phyloP scores from a whole-genome alignment of 2,329 filamentous ascomycete species.

The Botrytis byssoidea region DNA sequence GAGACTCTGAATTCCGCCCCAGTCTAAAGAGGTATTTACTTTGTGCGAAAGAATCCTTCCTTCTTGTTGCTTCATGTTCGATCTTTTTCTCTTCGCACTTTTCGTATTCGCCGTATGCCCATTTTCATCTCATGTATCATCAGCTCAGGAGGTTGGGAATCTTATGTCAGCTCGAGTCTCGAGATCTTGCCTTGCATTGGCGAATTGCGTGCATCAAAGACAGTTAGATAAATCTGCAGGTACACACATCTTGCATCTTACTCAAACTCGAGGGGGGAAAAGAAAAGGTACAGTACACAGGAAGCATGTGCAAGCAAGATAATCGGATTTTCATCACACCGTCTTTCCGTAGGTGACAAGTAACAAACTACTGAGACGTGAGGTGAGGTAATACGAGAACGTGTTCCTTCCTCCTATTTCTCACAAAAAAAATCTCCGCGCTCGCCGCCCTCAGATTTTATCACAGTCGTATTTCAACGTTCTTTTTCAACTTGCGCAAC shows the following conservation, averaged over 20 bases:
- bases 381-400: constrained; percentile 8
- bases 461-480: background rate
- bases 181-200: constrained; percentile 5
- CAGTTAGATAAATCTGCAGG: background rate
- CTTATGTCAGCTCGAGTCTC: background rate
- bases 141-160: constrained; percentile 7
- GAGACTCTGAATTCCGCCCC: background rate
- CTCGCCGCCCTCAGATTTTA: constrained; percentile 1
- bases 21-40: background rate
- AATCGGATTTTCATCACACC: constrained; percentile 14
- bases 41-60: background rate
- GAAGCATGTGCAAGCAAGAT: constrained; percentile 2
- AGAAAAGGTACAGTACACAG: background rate
- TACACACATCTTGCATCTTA: background rate
- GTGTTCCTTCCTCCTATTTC: background rate
- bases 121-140: constrained; percentile 3
- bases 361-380: background rate
- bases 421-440: background rate
- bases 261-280: constrained; percentile 3
- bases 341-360: constrained; percentile 11
- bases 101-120: background rate
- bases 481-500: constrained; percentile 6
- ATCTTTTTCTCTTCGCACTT: background rate
- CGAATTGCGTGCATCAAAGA: background rate
- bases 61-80: background rate